phyloP scores from a whole-genome alignment of 805 yeast species.

The Candida piceae region DNA sequence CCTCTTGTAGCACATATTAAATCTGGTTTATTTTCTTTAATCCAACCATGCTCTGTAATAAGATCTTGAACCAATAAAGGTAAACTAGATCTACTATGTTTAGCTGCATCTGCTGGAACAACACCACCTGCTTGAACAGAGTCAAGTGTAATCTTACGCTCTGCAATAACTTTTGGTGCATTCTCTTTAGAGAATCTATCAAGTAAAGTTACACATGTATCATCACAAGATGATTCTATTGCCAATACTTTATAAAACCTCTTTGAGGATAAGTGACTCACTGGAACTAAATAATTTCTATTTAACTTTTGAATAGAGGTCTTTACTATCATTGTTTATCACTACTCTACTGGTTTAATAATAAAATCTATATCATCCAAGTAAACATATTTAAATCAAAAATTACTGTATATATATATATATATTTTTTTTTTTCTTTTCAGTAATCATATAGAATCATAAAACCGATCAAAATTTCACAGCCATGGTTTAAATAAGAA shows the following conservation, averaged over 20 bases:
- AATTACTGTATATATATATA: too few relatives aligned
- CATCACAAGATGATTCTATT: slow-evolving; percentile 93
- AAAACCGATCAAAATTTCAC: too few relatives aligned
- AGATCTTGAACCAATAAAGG: slow-evolving; percentile 46
- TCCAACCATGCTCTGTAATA: slow-evolving; percentile 33
- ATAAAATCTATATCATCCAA: too few relatives aligned
- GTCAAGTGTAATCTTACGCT: slow-evolving; percentile 60
- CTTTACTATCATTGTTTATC: too few relatives aligned
- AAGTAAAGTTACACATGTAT: slow-evolving; percentile 80
- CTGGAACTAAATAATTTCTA: too few relatives aligned
- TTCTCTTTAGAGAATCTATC: slow-evolving; percentile 37
- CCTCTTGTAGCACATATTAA: slow-evolving; percentile 89
- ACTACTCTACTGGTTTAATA: too few relatives aligned
- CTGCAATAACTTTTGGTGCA: slow-evolving; percentile 50
- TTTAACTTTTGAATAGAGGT: too few relatives aligned
- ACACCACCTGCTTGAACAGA: slow-evolving; percentile 75
- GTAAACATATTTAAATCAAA: too few relatives aligned
- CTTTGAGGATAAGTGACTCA: too few relatives aligned
- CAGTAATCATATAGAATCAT: too few relatives aligned
- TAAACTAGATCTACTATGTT: slow-evolving; percentile 63
- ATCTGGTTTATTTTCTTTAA: slow-evolving; percentile 43
- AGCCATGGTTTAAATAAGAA: too few relatives aligned
- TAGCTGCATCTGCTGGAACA: slow-evolving; percentile 77
- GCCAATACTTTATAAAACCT: slow-evolving; percentile 64
- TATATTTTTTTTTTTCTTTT: too few relatives aligned